phyloP scores from a whole-genome alignment of 352 stramenopile genomes.

The Pythium pyrilobum region DNA sequence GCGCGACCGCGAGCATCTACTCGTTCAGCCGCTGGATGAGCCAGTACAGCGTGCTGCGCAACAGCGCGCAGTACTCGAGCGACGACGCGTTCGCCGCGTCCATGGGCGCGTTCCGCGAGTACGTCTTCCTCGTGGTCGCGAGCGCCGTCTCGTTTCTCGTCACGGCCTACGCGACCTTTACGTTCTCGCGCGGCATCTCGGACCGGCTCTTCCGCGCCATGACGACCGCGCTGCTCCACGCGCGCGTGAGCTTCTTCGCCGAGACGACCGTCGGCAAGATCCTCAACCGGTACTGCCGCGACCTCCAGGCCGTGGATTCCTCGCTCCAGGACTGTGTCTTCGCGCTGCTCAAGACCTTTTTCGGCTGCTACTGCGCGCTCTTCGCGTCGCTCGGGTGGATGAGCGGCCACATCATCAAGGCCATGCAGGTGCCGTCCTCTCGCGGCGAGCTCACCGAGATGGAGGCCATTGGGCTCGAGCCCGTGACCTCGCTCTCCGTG shows the following conservation, averaged over 20 bases:
- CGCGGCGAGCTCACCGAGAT: slow-evolving; percentile 1
- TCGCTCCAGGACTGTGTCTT: slow-evolving; percentile 20
- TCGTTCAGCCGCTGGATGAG: slow-evolving; percentile 35
- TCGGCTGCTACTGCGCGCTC: slow-evolving; percentile 27
- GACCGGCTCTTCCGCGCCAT: slow-evolving; percentile 21
- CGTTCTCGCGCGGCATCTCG: slow-evolving; percentile 11
- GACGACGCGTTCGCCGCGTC: slow-evolving; percentile 16
- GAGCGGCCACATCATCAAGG: slow-evolving; percentile 30
- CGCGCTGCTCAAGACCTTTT: slow-evolving; percentile 25
- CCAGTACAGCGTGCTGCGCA: slow-evolving; percentile 9
- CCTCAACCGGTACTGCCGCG: slow-evolving; percentile 20
- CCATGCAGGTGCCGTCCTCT: neutral
- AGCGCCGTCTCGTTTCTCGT: slow-evolving; percentile 13
- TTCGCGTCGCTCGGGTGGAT: slow-evolving; percentile 35
- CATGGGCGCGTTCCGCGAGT: slow-evolving; percentile 14
- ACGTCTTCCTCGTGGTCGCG: slow-evolving; percentile 9
- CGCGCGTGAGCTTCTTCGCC: slow-evolving; percentile 21
- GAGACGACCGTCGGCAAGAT: slow-evolving; percentile 21
- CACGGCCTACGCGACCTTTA: slow-evolving; percentile 16
- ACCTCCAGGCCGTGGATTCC: slow-evolving; percentile 30
- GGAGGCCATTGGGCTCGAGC: slow-evolving; percentile 12
- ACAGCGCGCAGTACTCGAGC: neutral
- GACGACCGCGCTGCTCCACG: slow-evolving; percentile 16
- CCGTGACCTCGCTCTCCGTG: slow-evolving; percentile 5
- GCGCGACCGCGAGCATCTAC: slow-evolving; percentile 30